Evolutionary conservation across 2,329 filamentous ascomycete genomes (phyloP).

Genomic region (Albophoma yamanashiensis): DNA sequence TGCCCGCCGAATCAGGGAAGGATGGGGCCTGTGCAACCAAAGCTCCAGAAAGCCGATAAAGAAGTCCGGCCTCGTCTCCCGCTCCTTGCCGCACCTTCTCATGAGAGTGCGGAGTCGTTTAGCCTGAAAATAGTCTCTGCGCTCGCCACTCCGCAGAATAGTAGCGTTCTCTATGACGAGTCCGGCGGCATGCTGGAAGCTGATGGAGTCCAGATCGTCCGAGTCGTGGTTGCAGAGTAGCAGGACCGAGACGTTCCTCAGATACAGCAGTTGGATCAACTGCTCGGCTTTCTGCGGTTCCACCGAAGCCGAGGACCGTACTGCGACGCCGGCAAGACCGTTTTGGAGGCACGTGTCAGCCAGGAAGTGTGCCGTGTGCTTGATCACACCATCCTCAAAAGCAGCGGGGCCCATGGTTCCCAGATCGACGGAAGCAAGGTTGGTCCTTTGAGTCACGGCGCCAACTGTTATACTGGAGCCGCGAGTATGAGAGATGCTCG

Average conservation of each 20-base stretch:
- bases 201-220: slow-evolving; percentile 9
- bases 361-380: not conserved
- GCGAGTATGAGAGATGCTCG: not conserved
- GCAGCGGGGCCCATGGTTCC: not conserved
- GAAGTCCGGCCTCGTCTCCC: slow-evolving; percentile 19
- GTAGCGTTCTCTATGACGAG: slow-evolving; percentile 30
- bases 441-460: not conserved
- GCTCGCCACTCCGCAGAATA: slow-evolving; percentile 26
- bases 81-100: slow-evolving; percentile 15
- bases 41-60: slow-evolving; percentile 25
- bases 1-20: slow-evolving; percentile 22
- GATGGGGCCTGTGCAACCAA: slow-evolving; percentile 20
- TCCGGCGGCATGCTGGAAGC: slow-evolving; percentile 22
- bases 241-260: slow-evolving; percentile 7
- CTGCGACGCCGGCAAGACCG: not conserved
- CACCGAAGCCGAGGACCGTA: slow-evolving; percentile 2
- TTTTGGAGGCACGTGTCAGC: not conserved
- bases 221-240: slow-evolving; percentile 12
- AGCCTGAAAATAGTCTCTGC: slow-evolving; percentile 32
- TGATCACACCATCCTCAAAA: not conserved
- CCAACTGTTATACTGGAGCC: not conserved
- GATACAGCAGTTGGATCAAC: slow-evolving; percentile 2
- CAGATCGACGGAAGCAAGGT: slow-evolving; percentile 1
- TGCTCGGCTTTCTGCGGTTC: not conserved
- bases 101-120: slow-evolving; percentile 20